Percentiles rank a stretch among this genome's conserved stretches.
phyloP scores from a whole-genome alignment of 2,329 filamentous ascomycete genomes.

The Penicillium fuscoglaucum region DNA sequence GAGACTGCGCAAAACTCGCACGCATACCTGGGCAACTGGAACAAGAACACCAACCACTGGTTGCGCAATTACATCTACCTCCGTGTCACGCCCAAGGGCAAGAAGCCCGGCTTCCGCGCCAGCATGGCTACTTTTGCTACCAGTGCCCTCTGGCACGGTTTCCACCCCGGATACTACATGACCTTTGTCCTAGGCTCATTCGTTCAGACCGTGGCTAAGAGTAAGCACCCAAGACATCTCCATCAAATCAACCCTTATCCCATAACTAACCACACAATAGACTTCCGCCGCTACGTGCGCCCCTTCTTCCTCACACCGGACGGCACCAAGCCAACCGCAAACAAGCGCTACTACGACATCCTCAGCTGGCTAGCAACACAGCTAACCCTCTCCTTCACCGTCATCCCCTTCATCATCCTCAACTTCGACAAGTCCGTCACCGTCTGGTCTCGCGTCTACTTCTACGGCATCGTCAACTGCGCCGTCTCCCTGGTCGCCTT shows the following conservation, averaged over 20 bases:
- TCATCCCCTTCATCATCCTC: conserved; percentile 82
- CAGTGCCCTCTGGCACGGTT: conserved; percentile 96
- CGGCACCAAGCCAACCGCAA: conserved; percentile 64
- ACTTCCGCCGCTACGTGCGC: conserved; percentile 83
- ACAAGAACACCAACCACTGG: conserved; percentile 98
- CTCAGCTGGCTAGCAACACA: conserved; percentile 75
- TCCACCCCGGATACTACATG: conserved; percentile 95
- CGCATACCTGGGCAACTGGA: conserved; percentile 89
- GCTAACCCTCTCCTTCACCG: conserved; percentile 77
- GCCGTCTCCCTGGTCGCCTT: conserved; percentile 70
- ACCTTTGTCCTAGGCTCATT: conserved; percentile 87
- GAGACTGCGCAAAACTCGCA: conserved; percentile 93
- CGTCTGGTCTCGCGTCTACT: conserved; percentile 85
- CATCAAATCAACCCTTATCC: neutral
- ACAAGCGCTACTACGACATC: conserved; percentile 85
- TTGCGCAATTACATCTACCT: conserved; percentile 94
- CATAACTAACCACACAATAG: conserved; percentile 49
- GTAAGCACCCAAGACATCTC: conserved; percentile 55
- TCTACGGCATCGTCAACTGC: conserved; percentile 75
- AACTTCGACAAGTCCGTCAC: conserved; percentile 67
- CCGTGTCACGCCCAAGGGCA: conserved; percentile 88
- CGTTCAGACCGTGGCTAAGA: conserved; percentile 90
- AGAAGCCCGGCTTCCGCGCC: conserved; percentile 93
- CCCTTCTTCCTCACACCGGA: conserved; percentile 88
- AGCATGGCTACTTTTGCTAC: conserved; percentile 92